Conservation (phyloP, 1,284 basidiomycete species). For the Cyathus olla region DNA sequence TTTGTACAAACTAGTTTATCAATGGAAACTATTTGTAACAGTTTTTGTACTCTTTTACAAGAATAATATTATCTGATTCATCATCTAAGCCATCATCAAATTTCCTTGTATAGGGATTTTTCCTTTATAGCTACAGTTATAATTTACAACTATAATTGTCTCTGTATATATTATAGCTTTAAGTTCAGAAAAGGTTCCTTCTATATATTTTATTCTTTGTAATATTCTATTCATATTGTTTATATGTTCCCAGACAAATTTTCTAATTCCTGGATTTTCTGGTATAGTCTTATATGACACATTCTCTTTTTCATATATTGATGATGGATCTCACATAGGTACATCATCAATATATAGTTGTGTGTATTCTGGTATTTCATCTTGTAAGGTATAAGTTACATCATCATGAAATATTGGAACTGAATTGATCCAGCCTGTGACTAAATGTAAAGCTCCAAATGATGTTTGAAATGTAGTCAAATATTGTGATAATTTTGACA, state of each 20-base stretch:
- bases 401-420: constrained; percentile 48
- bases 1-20: no score
- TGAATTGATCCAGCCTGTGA: constrained; percentile 50
- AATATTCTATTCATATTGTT: constrained; percentile 32
- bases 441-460: constrained; percentile 41
- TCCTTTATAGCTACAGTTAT: constrained; percentile 29
- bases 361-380: constrained; percentile 46
- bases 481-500: constrained; percentile 28
- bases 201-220: constrained; percentile 27
- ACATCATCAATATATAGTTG: constrained; percentile 45
- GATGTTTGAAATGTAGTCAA: constrained; percentile 36
- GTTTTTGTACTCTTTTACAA: not conserved
- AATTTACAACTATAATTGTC: constrained; percentile 28
- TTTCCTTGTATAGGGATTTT: constrained; percentile 14
- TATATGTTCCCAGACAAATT: constrained; percentile 46
- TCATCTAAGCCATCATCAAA: not conserved
- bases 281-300: constrained; percentile 33
- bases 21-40: no score
- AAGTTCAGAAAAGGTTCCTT: constrained; percentile 18
- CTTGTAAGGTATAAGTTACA: constrained; percentile 44
- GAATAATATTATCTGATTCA: not conserved
- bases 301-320: constrained; percentile 24
- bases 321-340: constrained; percentile 34
- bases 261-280: constrained; percentile 39
- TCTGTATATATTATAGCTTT: constrained; percentile 19